phyloP scores from a whole-genome alignment of 75 land plant genomes.

The Gnetum montanum region DNA sequence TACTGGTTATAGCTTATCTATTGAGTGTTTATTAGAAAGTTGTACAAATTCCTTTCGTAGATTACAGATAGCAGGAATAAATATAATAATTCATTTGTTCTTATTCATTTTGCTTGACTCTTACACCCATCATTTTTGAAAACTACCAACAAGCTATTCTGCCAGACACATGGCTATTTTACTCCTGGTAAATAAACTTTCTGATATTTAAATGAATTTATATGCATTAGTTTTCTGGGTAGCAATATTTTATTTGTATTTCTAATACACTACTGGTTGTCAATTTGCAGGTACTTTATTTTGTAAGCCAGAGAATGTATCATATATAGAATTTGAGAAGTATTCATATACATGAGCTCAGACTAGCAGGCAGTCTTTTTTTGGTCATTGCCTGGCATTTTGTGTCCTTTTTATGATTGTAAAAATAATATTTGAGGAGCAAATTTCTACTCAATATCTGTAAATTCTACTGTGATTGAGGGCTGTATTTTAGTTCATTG shows the following conservation, averaged over 20 bases:
- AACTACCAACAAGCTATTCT: not conserved
- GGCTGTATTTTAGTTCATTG: too few species aligned
- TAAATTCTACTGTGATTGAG: too few species aligned
- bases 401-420: too few species aligned
- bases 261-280: not conserved
- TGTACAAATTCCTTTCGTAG: too few species aligned
- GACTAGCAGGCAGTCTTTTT: not conserved
- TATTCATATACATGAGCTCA: not conserved
- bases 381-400: not conserved
- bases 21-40: too few species aligned
- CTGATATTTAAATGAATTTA: not conserved
- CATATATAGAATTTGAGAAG: not conserved
- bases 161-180: not conserved
- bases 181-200: not conserved
- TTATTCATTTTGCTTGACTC: not conserved
- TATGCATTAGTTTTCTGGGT: not conserved
- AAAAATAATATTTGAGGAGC: too few species aligned
- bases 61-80: too few species aligned
- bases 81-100: too few species aligned
- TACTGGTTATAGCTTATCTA: not conserved
- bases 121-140: not conserved
- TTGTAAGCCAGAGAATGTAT: not conserved
- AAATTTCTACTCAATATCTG: too few species aligned
- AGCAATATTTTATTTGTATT: not conserved
- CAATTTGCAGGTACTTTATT: not conserved